phyloP scores from a whole-genome alignment of 768 basidiomycete genomes.

The Clitopilus passeckerianus region DNA sequence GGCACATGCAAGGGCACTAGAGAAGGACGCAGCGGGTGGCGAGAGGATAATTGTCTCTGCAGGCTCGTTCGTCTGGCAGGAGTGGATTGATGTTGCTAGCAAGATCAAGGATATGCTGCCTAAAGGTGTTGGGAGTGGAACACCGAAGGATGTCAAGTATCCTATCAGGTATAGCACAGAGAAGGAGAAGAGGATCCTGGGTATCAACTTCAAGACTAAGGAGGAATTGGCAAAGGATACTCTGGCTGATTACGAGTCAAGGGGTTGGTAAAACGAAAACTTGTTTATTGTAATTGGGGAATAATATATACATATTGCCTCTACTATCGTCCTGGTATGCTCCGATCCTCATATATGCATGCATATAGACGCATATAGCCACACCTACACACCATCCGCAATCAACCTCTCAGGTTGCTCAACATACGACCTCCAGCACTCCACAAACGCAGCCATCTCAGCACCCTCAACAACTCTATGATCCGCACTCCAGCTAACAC shows the following conservation, averaged over 20 bases:
- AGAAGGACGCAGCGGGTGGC: conserved; percentile 40
- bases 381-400: conserved; percentile 37
- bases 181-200: conserved; percentile 35
- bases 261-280: conserved; percentile 31
- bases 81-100: conserved; percentile 11
- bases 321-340: neutral
- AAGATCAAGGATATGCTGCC: conserved; percentile 11
- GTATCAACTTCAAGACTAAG: conserved; percentile 33
- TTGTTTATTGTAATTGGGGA: neutral
- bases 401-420: conserved; percentile 71
- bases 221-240: conserved; percentile 35
- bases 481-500: conserved; percentile 81
- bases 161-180: conserved; percentile 22
- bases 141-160: conserved; percentile 17
- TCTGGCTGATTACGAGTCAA: conserved; percentile 35
- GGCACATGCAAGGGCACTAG: conserved; percentile 46
- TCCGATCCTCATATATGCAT: neutral
- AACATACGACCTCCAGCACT: conserved; percentile 77
- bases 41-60: conserved; percentile 44
- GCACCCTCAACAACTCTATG: conserved; percentile 88
- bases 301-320: neutral
- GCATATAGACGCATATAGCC: no score
- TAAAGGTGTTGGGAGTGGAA: conserved; percentile 27
- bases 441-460: conserved; percentile 84
- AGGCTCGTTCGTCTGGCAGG: conserved; percentile 19